Percentiles rank a stretch among this genome's conserved stretches.
phyloP scores from a whole-genome alignment of 352 stramenopile genomes.

The Globisporangium cederbergense region DNA sequence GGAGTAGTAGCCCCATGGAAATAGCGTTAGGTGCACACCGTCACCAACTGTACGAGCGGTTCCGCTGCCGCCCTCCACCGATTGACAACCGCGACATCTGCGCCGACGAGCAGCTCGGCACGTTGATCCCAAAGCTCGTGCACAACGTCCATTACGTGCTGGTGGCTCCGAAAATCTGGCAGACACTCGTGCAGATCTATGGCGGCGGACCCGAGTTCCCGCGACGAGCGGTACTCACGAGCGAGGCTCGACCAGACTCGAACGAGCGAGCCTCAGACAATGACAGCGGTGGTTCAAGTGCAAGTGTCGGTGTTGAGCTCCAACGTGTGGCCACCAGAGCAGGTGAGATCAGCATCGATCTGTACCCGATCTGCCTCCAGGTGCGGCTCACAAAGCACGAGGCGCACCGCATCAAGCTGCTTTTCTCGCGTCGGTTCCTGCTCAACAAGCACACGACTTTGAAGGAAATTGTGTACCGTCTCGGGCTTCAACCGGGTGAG shows the following conservation, averaged over 20 bases:
- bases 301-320: neutral
- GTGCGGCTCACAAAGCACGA: conserved; percentile 59
- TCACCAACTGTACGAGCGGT: conserved; percentile 14
- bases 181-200: conserved; percentile 45
- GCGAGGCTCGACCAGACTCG: neutral
- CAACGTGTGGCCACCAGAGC: neutral
- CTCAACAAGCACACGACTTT: conserved; percentile 36
- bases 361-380: conserved; percentile 55
- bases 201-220: conserved; percentile 54
- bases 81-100: conserved; percentile 44
- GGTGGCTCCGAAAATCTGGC: conserved; percentile 41
- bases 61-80: conserved; percentile 33
- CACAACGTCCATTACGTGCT: conserved; percentile 47
- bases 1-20: neutral
- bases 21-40: neutral
- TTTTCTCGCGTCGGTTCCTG: conserved; percentile 52
- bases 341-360: conserved; percentile 25
- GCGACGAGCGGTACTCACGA: conserved; percentile 31
- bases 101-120: conserved; percentile 32
- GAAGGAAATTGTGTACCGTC: conserved; percentile 50
- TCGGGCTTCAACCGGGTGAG: conserved; percentile 48
- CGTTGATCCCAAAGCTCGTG: conserved; percentile 30
- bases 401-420: conserved; percentile 45
- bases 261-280: neutral
- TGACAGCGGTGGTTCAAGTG: neutral